Conservation (phyloP, 306 rosid genomes). For the Trifolium repens region DNA sequence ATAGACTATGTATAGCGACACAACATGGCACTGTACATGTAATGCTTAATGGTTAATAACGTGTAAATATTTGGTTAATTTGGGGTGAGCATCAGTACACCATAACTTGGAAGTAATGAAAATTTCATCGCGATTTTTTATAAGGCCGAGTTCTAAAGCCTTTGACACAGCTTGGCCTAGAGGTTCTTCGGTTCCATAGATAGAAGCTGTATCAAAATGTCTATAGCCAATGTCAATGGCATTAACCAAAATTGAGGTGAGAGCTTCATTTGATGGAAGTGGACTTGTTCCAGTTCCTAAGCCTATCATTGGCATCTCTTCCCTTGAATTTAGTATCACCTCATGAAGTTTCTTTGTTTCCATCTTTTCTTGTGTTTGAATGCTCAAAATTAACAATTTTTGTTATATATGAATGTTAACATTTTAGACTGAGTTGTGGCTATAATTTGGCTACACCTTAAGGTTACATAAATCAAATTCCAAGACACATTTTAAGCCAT, state of each 20-base stretch:
- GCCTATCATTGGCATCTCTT: constrained; percentile 43
- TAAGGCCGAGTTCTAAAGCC: constrained; percentile 49
- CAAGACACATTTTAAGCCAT: background rate
- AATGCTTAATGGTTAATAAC: background rate
- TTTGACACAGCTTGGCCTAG: constrained; percentile 48
- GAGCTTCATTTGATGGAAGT: constrained; percentile 8
- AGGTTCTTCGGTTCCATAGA: constrained; percentile 47
- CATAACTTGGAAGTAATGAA: constrained; percentile 67
- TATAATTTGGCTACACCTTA: constrained; percentile 22
- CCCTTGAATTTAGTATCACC: constrained; percentile 43
- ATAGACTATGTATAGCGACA: background rate
- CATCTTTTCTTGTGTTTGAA: constrained; percentile 28
- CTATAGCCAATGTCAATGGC: background rate
- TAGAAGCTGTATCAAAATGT: background rate
- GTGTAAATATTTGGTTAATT: background rate
- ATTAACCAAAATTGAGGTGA: background rate
- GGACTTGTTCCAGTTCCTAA: constrained; percentile 39
- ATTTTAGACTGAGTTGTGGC: constrained; percentile 9
- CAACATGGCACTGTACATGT: background rate
- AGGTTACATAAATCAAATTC: background rate
- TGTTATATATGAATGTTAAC: background rate
- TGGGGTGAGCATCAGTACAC: constrained; percentile 38
- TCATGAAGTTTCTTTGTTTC: constrained; percentile 38
- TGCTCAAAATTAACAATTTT: constrained; percentile 25
- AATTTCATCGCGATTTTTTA: constrained; percentile 49